phyloP scores from a whole-genome alignment of 345 rosid genomes.

The Eucalyptus pumila region DNA sequence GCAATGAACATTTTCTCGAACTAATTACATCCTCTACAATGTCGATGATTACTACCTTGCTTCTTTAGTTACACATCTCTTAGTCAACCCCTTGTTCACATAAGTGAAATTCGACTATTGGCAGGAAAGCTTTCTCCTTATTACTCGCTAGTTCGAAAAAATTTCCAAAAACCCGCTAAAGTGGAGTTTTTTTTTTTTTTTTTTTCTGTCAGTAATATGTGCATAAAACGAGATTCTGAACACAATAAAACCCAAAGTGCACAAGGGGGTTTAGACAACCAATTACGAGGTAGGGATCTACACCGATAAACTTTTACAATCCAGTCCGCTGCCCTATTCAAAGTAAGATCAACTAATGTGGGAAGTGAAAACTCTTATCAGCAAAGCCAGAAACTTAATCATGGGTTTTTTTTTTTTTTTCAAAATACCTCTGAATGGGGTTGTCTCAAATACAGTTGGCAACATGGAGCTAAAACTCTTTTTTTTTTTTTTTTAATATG shows the following conservation, averaged over 20 bases:
- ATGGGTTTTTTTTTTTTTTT: no score
- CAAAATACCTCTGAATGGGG: neutral
- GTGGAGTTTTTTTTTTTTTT: rapidly evolving
- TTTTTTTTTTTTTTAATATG: rapidly evolving
- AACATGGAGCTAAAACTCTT: neutral
- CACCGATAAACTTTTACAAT: neutral
- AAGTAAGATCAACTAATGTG: no score
- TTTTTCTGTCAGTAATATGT: rapidly evolving
- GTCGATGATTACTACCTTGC: neutral
- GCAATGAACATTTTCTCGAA: neutral
- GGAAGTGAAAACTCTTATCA: no score
- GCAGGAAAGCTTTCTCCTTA: neutral
- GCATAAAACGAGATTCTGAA: neutral
- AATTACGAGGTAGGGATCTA: neutral
- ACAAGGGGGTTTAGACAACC: rapidly evolving
- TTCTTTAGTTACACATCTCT: neutral
- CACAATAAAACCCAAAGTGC: neutral
- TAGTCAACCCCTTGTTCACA: neutral
- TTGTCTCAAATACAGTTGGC: neutral
- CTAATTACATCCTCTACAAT: neutral
- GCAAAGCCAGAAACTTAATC: no score
- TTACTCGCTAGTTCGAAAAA: neutral
- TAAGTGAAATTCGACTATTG: neutral
- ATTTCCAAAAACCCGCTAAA: neutral
- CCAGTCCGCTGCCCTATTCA: rapidly evolving